Base-by-base conservation (phyloP, 2,329 filamentous ascomycete genomes). In the Chaetoscypha palmicola region DNA sequence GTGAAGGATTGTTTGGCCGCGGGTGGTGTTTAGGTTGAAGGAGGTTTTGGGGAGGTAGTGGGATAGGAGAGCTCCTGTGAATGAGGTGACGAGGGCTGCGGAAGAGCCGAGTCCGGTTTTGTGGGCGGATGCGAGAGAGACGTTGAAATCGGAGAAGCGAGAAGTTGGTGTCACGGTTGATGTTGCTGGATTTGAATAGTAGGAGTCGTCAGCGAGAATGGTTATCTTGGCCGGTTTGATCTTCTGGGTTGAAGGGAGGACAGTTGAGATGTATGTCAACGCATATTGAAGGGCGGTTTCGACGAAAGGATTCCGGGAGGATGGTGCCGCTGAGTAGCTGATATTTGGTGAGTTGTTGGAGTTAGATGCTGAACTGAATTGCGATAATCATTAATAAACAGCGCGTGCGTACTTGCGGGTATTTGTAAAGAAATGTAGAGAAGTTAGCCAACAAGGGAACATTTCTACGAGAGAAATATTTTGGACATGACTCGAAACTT, bases 51-150 rank as follows among this genome's bases (percentile, higher is more conserved):
- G 76, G 16, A 90, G 73, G 68, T 90, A 90, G 67, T 90, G 81
- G n/a, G 71, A 68, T 22, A 94, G 75, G 2, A 94, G 67, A 1
- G 86, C 79, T 31, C 82, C 85, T 1, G 85, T 87, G 31, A 98
- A 77, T 31, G 90, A 75, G 1, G 92, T 97, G 23, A 97, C 91
- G 10, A 98, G 77, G 3, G 92, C 92, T 3, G 92, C 92, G 1
- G 90, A 96, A 9, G 90, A 96, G 46, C 92, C 92, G 22, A 98
- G 78, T 2, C 92, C 92, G 0, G 92, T 98, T 71, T 98, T 98
- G 73, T 96, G 85, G 12, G 91, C 90, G 50, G 81, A 74, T 46
- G 73, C 68, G 26, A 98, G 76, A 4, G 81, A 77, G 12, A 91
- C 81, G 33, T 77, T 74, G 66, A 95, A 95, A 61, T 82, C 76